Percentiles rank a stretch among this genome's conserved stretches.
Conservation (phyloP, 495 filamentous ascomycete genomes). For the Penicillium taxi region DNA sequence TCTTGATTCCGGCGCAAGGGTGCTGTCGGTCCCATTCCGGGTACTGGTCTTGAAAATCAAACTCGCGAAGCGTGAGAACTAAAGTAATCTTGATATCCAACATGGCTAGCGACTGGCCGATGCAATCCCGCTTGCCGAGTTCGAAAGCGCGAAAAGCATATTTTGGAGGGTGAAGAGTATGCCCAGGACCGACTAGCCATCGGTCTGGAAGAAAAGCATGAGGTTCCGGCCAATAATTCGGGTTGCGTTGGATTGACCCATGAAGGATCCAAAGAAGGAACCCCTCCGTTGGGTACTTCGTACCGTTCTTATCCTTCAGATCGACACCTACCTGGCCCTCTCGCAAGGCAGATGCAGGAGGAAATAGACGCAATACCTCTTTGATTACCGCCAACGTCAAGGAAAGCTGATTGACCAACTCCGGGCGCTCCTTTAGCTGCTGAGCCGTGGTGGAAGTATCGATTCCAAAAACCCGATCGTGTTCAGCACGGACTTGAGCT, state of each 20-base stretch:
- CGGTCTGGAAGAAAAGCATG: background rate
- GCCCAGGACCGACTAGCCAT: background rate
- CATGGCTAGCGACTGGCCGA: background rate
- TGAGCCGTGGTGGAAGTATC: background rate
- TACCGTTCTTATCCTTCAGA: background rate
- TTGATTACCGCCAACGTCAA: background rate
- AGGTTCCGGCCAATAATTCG: background rate
- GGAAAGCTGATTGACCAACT: background rate
- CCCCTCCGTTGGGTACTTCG: background rate
- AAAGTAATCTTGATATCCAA: background rate
- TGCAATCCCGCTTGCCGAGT: background rate
- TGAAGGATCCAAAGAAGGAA: background rate
- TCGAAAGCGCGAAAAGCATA: background rate
- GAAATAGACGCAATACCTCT: background rate
- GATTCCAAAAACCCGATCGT: background rate
- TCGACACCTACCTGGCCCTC: background rate
- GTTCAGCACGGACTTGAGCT: background rate
- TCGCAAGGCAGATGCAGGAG: background rate
- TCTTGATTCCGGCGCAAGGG: background rate
- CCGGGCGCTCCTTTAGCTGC: background rate
- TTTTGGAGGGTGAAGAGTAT: background rate
- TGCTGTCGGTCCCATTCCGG: background rate
- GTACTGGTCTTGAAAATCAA: constrained; percentile 1
- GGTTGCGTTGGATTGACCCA: background rate
- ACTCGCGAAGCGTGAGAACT: background rate